A percentile compares a stretch with the other conserved stretches of the same genome.
phyloP scores from a whole-genome alignment of 2,329 filamentous ascomycete genomes.

The Trichoderma aggressivum region DNA sequence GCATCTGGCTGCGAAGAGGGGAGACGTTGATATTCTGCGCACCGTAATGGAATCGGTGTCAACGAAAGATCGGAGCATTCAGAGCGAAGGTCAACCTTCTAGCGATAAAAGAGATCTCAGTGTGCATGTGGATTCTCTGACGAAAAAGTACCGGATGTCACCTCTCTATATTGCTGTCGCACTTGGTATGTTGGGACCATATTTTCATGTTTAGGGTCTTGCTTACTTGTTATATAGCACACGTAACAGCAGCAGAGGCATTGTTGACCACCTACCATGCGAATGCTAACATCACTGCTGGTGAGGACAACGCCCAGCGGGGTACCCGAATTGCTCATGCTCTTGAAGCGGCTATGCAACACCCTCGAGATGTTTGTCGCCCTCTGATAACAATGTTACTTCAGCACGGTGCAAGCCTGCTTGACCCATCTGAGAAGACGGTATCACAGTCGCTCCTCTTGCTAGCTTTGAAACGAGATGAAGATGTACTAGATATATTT shows the following conservation, averaged over 20 bases:
- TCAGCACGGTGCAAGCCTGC: neutral
- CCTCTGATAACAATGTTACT: neutral
- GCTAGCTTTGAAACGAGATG: neutral
- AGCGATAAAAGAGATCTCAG: neutral
- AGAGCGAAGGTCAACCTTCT: neutral
- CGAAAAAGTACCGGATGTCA: neutral
- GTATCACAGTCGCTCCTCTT: neutral
- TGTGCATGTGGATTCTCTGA: neutral
- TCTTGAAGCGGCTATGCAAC: neutral
- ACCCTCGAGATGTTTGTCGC: neutral
- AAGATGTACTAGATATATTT: neutral
- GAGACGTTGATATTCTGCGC: neutral
- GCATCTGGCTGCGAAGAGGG: conserved; percentile 2
- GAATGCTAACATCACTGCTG: neutral
- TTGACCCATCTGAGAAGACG: neutral
- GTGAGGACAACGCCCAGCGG: neutral
- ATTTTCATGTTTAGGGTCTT: no score
- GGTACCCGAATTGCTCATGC: neutral
- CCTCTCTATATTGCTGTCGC: conserved; percentile 5
- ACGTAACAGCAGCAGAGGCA: neutral
- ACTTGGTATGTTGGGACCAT: neutral
- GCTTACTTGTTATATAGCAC: neutral
- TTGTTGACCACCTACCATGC: neutral
- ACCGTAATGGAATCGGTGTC: neutral
- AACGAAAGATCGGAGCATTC: neutral